Conservation (phyloP, 192 early-diverging fungal species). For the Dimargaris cristalligena region DNA sequence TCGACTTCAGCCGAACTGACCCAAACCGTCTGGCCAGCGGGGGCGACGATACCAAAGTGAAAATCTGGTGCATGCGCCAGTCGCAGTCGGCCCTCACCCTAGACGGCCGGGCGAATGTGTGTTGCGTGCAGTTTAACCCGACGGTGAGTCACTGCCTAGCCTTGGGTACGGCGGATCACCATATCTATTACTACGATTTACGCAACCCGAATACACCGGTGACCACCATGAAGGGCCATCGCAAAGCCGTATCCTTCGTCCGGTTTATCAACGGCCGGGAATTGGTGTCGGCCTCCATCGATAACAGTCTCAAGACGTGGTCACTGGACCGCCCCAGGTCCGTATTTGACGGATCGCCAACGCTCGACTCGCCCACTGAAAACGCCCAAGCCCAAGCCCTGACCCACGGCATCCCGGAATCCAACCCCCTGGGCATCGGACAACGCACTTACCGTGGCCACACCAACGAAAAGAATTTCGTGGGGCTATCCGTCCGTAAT, state of each 20-base stretch:
- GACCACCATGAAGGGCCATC: conserved; percentile 65
- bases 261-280: conserved; percentile 63
- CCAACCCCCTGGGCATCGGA: conserved; percentile 2
- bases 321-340: conserved; percentile 12
- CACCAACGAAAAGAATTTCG: conserved; percentile 93
- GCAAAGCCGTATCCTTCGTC: conserved; percentile 90
- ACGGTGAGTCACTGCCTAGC: conserved; percentile 49
- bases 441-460: conserved; percentile 69
- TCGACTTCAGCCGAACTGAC: conserved; percentile 65
- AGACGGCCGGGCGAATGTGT: conserved; percentile 74
- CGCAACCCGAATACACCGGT: conserved; percentile 52
- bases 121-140: conserved; percentile 88
- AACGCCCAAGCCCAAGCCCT: not conserved
- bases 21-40: conserved; percentile 69
- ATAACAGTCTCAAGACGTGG: conserved; percentile 85
- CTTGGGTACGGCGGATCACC: conserved; percentile 86
- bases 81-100: conserved; percentile 59
- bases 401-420: conserved; percentile 10
- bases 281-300: conserved; percentile 80
- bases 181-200: conserved; percentile 83
- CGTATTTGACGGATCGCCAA: too few species aligned
- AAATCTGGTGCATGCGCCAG: conserved; percentile 75
- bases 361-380: too few species aligned
- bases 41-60: conserved; percentile 85
- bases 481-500: conserved; percentile 60